Conservation (phyloP, 441 rosid genomes). For the Syzygium syzygioides region DNA sequence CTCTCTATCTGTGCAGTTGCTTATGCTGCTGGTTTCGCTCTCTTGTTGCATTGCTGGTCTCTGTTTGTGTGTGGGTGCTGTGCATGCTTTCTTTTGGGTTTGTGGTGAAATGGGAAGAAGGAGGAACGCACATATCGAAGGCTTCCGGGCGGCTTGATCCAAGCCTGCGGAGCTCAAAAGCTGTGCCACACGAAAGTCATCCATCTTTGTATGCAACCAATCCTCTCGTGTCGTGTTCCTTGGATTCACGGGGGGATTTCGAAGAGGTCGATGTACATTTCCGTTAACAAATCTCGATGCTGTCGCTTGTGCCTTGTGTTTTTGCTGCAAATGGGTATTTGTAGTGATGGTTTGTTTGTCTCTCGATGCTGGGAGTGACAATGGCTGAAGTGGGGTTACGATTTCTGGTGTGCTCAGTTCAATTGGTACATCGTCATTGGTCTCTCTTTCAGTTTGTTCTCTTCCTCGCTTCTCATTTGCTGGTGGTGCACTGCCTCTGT, state of each 20-base stretch:
- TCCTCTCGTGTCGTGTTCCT: background rate
- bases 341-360: background rate
- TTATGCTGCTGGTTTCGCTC: background rate
- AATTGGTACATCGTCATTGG: background rate
- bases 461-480: background rate
- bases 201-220: background rate
- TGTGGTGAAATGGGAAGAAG: background rate
- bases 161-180: conserved; percentile 12
- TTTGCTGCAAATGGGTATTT: background rate
- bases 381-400: background rate
- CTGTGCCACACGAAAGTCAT: conserved; percentile 7
- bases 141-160: conserved; percentile 1
- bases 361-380: background rate
- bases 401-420: background rate
- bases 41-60: background rate
- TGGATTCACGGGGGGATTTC: background rate
- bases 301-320: background rate
- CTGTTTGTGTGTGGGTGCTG: background rate
- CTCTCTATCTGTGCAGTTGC: background rate
- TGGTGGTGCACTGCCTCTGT: background rate
- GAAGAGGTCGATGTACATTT: conserved; percentile 1
- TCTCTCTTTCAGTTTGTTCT: background rate
- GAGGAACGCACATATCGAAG: conserved; percentile 15
- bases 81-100: background rate
- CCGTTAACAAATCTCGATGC: too few species aligned